Base-by-base conservation (phyloP, 345 rosid species). In the Bruguiera gymnorhiza region DNA sequence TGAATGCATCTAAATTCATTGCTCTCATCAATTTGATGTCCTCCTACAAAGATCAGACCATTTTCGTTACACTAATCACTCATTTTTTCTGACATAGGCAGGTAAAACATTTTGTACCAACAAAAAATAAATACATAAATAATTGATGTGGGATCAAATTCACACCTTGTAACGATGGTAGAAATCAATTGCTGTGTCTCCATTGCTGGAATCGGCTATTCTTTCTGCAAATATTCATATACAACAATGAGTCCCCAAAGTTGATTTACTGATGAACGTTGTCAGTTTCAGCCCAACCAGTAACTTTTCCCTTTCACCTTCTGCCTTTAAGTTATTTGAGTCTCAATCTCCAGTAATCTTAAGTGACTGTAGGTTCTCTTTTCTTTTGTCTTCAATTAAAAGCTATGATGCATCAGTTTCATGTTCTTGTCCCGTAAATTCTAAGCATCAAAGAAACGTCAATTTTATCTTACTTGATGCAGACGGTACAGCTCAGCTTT, bases 111-210 rank as follows among this genome's bases (percentile, higher is more conserved):
- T 43, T 43, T 10, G 15, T 43, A 2, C 48, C 16, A 43, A 43
- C 11, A 10, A 39, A 39, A 39, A 39, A 24, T 24, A 39, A 39
- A 39, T 1, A 39, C 1, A 39, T 1, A 10, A 39, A 39, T 1
- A 10, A 10, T 37, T 37, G 46, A 37, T 37, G 48, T 43, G 18
- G 48, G 48, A 34, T 36, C 23, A 62, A 62, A 27, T 23, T 39
- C 16, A 10, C 13, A 84, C 89, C 81, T 82, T 80, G 67, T 83
- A 83, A 39, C 72, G 81, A 62, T 87, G 81, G 67, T 81, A 87
- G 46, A 73, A 76, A 65, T 85, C 87, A 37, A 78, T 60, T 2
- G 87, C 89, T 5, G 71, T 72, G 20, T 80, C 84, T 56, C 86
- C 91, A 0, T 78, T 75, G 43, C 83, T 67, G 4, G 58, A 24